A percentile compares a stretch with the other conserved stretches of the same genome.
phyloP scores from a whole-genome alignment of 331 rosid genomes.

The Ulmus americana region DNA sequence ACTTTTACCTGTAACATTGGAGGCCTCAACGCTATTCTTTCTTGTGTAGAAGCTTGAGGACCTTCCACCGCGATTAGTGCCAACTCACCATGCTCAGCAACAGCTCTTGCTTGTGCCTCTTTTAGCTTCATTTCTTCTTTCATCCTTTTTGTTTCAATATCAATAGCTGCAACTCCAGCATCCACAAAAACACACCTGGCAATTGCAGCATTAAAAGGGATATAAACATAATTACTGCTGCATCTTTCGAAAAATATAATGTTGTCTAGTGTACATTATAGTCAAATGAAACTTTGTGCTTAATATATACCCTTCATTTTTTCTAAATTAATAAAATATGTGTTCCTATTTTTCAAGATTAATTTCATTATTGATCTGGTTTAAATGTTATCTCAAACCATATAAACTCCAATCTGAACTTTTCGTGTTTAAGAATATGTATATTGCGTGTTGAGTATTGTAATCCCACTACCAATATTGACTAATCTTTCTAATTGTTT shows the following conservation, averaged over 20 bases:
- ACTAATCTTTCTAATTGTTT: no score
- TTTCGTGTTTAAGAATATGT: no score
- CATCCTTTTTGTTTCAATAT: conserved; percentile 80
- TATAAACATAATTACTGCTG: conserved; percentile 3
- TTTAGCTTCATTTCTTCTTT: conserved; percentile 78
- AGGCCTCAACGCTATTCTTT: conserved; percentile 75
- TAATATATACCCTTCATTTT: no score
- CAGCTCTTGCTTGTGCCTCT: conserved; percentile 67
- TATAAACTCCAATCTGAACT: no score
- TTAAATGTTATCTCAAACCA: no score
- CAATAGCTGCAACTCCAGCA: conserved; percentile 82
- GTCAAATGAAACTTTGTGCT: no score
- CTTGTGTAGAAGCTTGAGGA: conserved; percentile 56
- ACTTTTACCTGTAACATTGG: conserved; percentile 89
- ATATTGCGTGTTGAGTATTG: no score
- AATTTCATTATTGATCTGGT: no score
- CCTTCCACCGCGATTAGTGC: conserved; percentile 90
- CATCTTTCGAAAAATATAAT: neutral
- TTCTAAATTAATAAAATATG: no score
- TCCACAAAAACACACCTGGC: conserved; percentile 92
- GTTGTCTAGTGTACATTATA: neutral
- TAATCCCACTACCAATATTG: no score
- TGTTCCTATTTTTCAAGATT: no score
- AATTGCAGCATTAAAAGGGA: conserved; percentile 23
- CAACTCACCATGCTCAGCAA: conserved; percentile 82